Evolutionary conservation across 192 early-diverging fungal genomes (phyloP).

Genomic region (Podila verticillata): DNA sequence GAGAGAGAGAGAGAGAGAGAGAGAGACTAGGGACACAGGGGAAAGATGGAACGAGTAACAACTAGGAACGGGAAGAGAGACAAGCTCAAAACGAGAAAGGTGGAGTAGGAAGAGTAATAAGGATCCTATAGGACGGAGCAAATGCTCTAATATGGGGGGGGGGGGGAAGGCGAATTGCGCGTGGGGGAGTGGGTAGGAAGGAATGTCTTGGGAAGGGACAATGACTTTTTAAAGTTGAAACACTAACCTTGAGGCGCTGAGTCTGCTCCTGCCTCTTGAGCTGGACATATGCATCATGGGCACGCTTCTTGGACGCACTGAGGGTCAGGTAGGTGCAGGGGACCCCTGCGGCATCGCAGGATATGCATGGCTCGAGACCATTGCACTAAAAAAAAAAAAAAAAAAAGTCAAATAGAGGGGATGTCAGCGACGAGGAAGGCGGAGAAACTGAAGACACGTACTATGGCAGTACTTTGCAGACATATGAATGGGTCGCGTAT

Average conservation of each 20-base stretch:
- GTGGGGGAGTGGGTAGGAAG: background rate
- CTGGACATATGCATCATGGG: constrained; percentile 32
- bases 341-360: constrained; percentile 17
- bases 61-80: no score
- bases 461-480: background rate
- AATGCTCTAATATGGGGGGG: background rate
- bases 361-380: constrained; percentile 38
- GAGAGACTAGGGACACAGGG: no score
- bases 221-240: no score
- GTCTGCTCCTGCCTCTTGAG: constrained; percentile 21
- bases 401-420: background rate
- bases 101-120: background rate
- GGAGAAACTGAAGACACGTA: background rate
- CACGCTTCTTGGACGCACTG: constrained; percentile 19
- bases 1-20: no score
- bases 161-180: no score
- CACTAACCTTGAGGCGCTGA: constrained; percentile 31
- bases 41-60: no score
- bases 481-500: background rate
- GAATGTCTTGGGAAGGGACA: background rate
- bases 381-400: constrained; percentile 23
- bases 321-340: constrained; percentile 34
- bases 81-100: background rate
- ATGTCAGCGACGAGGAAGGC: background rate
- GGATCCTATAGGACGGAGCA: no score